These are phyloP conservation scores for Sugiyamaella grinbergsii DNA, from an alignment of 1,139 yeast genomes.

Conservation along the genomic window DNA sequence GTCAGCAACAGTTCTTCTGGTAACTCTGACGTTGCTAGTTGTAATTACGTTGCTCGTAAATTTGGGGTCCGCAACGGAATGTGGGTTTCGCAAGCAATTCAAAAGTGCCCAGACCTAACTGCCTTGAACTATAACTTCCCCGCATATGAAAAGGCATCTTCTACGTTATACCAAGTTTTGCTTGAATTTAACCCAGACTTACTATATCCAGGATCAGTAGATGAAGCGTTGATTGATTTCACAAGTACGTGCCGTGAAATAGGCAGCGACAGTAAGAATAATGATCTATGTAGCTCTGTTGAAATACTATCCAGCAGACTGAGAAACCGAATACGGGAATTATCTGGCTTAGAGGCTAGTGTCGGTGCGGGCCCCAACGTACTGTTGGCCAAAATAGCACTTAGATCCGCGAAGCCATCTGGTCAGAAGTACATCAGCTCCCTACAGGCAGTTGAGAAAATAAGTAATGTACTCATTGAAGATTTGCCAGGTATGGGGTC, in stretches of 20 bases:
- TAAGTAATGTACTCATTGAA: conserved; percentile 51
- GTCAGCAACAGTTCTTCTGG: conserved; percentile 75
- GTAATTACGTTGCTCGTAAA: conserved; percentile 80
- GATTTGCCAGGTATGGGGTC: conserved; percentile 88
- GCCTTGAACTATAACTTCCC: conserved; percentile 73
- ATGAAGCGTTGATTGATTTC: conserved; percentile 81
- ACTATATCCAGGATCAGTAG: conserved; percentile 84
- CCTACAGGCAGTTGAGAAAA: conserved; percentile 18
- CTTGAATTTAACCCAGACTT: conserved; percentile 52
- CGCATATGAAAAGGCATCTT: conserved; percentile 64
- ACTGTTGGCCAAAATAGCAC: conserved; percentile 75
- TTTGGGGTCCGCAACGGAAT: conserved; percentile 81
- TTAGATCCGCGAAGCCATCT: conserved; percentile 76
- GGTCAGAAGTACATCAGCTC: conserved; percentile 51
- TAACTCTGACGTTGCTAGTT: conserved; percentile 80
- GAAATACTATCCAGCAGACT: conserved; percentile 45
- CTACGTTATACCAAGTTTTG: conserved; percentile 53
- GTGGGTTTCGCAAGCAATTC: conserved; percentile 75
- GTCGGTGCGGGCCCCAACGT: conserved; percentile 76
- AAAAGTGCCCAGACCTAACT: conserved; percentile 63
- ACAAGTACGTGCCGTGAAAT: conserved; percentile 35
- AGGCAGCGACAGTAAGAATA: not conserved
- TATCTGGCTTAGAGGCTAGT: conserved; percentile 71
- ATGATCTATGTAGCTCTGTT: conserved; percentile 13
- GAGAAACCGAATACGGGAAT: conserved; percentile 48